phyloP scores from a whole-genome alignment of 1,139 yeast genomes.

The Petasospora rhodanensis region DNA sequence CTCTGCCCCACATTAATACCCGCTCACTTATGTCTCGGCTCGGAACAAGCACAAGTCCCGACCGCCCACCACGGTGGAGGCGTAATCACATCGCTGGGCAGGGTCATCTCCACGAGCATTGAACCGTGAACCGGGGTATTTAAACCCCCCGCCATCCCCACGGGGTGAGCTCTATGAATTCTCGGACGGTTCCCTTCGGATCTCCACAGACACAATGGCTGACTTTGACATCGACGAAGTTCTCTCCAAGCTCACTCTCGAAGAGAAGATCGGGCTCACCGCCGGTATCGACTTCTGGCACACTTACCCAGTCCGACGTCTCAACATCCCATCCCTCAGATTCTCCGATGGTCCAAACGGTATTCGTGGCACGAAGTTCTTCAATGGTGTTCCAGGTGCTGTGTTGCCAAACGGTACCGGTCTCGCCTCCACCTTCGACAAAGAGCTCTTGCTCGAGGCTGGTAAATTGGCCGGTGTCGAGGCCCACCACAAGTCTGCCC shows the following conservation, averaged over 20 bases:
- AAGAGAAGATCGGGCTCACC: slow-evolving; percentile 45
- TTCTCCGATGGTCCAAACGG: slow-evolving; percentile 54
- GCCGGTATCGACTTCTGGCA: slow-evolving; percentile 56
- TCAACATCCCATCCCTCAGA: slow-evolving; percentile 37
- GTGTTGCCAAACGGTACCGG: slow-evolving; percentile 47
- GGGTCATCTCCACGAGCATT: too few species aligned
- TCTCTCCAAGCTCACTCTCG: slow-evolving; percentile 38
- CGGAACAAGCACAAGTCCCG: too few species aligned
- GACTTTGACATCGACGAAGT: slow-evolving; percentile 41
- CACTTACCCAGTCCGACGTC: slow-evolving; percentile 44
- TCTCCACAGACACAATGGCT: slow-evolving; percentile 12
- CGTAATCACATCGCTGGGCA: too few species aligned
- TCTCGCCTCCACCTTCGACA: slow-evolving; percentile 33
- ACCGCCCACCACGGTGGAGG: too few species aligned
- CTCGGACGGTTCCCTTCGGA: too few species aligned
- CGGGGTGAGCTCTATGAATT: too few species aligned
- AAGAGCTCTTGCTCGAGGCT: slow-evolving; percentile 36
- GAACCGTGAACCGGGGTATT: too few species aligned
- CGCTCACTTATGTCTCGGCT: too few species aligned
- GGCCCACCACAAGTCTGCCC: slow-evolving; percentile 51
- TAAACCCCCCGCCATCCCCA: too few species aligned
- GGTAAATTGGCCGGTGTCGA: slow-evolving; percentile 47
- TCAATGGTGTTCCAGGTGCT: slow-evolving; percentile 44
- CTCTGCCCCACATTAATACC: too few species aligned
- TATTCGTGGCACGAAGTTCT: slow-evolving; percentile 46